These are phyloP conservation scores for Diplogelasinospora grovesii DNA, from an alignment of 495 filamentous ascomycete species.

Conservation along the genomic window DNA sequence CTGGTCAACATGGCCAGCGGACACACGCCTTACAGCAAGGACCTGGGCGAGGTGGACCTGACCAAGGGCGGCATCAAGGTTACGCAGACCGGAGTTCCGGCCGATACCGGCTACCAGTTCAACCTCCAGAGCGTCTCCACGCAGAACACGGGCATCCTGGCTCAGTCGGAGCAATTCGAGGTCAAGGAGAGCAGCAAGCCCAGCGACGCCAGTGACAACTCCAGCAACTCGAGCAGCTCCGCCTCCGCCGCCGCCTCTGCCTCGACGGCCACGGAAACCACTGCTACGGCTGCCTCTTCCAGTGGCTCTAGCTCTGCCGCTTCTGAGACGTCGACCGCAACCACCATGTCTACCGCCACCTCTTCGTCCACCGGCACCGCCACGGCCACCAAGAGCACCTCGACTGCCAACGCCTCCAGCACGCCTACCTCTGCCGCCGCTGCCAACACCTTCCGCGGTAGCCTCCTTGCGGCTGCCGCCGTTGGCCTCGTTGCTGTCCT, in stretches of 20 bases:
- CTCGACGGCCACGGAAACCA: background rate
- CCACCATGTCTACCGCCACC: background rate
- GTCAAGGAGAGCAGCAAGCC: conserved; percentile 5
- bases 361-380: background rate
- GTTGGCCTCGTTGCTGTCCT: conserved; percentile 14
- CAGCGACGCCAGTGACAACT: background rate
- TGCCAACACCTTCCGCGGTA: conserved; percentile 5
- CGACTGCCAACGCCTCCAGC: background rate
- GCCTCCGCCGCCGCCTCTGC: background rate
- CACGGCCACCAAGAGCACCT: background rate
- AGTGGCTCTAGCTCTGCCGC: background rate
- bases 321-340: background rate
- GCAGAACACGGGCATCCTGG: conserved; percentile 23
- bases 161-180: conserved; percentile 27
- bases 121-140: conserved; percentile 21
- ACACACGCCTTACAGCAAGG: conserved; percentile 21
- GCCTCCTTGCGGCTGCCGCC: conserved; percentile 11
- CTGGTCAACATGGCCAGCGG: conserved; percentile 28
- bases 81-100: conserved; percentile 10
- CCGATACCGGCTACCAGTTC: conserved; percentile 21
- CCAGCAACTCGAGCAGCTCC: background rate
- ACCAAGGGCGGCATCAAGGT: conserved; percentile 14
- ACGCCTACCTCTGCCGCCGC: conserved; percentile 4
- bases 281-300: background rate
- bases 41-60: conserved; percentile 24